Evolutionary conservation across 2,329 filamentous ascomycete genomes (phyloP).

Genomic region (Stagonosporopsis tanaceti): DNA sequence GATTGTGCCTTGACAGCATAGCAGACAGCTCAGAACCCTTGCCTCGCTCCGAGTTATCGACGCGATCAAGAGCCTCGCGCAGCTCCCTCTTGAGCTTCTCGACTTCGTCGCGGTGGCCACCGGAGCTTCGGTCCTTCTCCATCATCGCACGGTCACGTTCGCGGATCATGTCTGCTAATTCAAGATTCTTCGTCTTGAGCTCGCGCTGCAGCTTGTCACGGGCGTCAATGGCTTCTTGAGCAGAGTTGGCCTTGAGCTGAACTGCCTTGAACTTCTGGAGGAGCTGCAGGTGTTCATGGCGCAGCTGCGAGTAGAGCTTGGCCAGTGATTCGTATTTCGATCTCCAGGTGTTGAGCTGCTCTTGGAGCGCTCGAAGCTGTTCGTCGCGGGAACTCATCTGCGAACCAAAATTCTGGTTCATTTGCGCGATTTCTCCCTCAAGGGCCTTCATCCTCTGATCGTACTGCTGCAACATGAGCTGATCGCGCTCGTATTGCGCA

Average conservation of each 20-base stretch:
- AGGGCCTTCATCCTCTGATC: slow-evolving; percentile 91
- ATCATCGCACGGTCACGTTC: slow-evolving; percentile 93
- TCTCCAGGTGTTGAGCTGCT: slow-evolving; percentile 97
- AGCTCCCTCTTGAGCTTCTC: slow-evolving; percentile 95
- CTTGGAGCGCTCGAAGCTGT: slow-evolving; percentile 89
- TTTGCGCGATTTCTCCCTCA: slow-evolving; percentile 83
- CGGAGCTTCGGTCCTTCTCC: slow-evolving; percentile 86
- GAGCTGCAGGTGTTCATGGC: slow-evolving; percentile 92
- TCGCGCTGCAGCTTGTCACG: slow-evolving; percentile 96
- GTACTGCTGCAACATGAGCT: slow-evolving; percentile 96
- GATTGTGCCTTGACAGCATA: slow-evolving; percentile 94
- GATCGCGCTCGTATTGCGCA: slow-evolving; percentile 95
- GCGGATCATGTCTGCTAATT: slow-evolving; percentile 97
- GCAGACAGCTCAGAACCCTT: slow-evolving; percentile 96
- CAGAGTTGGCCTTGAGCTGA: slow-evolving; percentile 94
- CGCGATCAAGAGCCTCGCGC: slow-evolving; percentile 87
- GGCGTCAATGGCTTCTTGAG: slow-evolving; percentile 93
- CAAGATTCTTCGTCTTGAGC: slow-evolving; percentile 99
- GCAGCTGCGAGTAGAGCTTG: slow-evolving; percentile 95
- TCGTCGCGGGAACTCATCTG: slow-evolving; percentile 92
- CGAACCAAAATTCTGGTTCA: slow-evolving; percentile 83
- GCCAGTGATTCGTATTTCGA: slow-evolving; percentile 96
- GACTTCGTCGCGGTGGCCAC: slow-evolving; percentile 88
- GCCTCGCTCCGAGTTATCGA: slow-evolving; percentile 88
- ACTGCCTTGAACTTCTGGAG: slow-evolving; percentile 96